A percentile compares a stretch with the other conserved stretches of the same genome.
These are phyloP conservation scores for Protomyces macrosporus DNA, from an alignment of 1,139 yeast species.

Conservation along the genomic window DNA sequence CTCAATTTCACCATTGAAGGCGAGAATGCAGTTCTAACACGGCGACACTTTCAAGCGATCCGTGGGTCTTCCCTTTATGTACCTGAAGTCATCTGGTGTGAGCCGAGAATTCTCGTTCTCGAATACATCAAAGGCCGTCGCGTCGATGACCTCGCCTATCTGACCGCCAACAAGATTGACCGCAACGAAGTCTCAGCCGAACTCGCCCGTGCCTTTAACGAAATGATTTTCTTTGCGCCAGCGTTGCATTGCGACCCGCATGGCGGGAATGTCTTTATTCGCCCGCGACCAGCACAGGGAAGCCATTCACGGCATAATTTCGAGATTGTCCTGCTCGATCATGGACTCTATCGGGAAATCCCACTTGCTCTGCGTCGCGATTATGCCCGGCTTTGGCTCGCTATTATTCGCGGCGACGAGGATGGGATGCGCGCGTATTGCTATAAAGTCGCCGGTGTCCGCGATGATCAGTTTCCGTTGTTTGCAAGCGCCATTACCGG, in stretches of 20 bases:
- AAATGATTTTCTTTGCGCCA: constrained; percentile 88
- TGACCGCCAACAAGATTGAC: constrained; percentile 59
- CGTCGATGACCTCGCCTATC: constrained; percentile 65
- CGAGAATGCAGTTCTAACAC: constrained; percentile 64
- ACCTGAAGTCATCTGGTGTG: constrained; percentile 65
- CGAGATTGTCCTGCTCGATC: constrained; percentile 88
- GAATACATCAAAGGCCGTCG: constrained; percentile 78
- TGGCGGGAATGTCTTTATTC: constrained; percentile 67
- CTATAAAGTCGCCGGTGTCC: constrained; percentile 70
- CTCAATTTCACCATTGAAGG: constrained; percentile 86
- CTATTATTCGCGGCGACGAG: constrained; percentile 67
- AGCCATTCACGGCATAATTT: constrained; percentile 59
- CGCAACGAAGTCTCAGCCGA: constrained; percentile 78
- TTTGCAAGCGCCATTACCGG: constrained; percentile 96
- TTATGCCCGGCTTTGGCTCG: constrained; percentile 90
- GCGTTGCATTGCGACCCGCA: constrained; percentile 97
- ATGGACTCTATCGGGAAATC: constrained; percentile 84
- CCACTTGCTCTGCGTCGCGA: constrained; percentile 70
- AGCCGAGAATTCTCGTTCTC: constrained; percentile 74
- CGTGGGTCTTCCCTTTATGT: constrained; percentile 70
- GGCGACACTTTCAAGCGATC: constrained; percentile 54
- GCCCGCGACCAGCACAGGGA: constrained; percentile 31
- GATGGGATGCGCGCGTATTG: constrained; percentile 68
- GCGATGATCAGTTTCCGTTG: constrained; percentile 66
- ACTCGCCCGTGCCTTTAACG: constrained; percentile 82